phyloP scores from a whole-genome alignment of 2,329 filamentous ascomycete species.

The Diaporthe capsici region DNA sequence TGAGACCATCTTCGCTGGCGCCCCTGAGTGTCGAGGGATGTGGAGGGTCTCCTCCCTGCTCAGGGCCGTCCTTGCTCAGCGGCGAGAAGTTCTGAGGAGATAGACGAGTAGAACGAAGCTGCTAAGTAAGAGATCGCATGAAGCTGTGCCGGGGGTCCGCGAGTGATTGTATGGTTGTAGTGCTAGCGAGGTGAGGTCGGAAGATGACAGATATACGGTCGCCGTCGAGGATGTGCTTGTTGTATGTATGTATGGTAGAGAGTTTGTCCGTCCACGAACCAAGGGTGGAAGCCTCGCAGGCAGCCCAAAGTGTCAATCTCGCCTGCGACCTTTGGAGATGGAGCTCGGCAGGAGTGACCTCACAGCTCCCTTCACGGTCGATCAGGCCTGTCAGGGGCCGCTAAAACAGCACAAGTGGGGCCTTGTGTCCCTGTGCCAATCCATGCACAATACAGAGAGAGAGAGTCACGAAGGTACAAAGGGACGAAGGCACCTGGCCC shows the following conservation, averaged over 20 bases:
- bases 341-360: conserved; percentile 28
- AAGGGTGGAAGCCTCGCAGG: conserved; percentile 9
- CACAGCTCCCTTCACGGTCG: conserved; percentile 21
- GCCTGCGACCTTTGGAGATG: conserved; percentile 27
- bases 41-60: neutral
- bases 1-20: conserved; percentile 75
- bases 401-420: conserved; percentile 11
- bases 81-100: neutral
- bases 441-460: neutral
- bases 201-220: neutral
- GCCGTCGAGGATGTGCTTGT: neutral
- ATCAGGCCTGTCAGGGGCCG: conserved; percentile 22
- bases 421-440: neutral
- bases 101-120: neutral
- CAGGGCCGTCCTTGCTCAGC: neutral
- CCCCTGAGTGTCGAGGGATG: conserved; percentile 1
- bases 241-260: neutral
- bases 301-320: conserved; percentile 10
- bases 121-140: neutral
- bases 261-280: conserved; percentile 8
- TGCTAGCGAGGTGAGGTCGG: neutral
- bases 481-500: neutral
- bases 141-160: neutral
- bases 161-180: neutral
- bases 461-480: neutral